Base-by-base conservation (phyloP, 2,329 filamentous ascomycete species). In the Raffaelea arxii region DNA sequence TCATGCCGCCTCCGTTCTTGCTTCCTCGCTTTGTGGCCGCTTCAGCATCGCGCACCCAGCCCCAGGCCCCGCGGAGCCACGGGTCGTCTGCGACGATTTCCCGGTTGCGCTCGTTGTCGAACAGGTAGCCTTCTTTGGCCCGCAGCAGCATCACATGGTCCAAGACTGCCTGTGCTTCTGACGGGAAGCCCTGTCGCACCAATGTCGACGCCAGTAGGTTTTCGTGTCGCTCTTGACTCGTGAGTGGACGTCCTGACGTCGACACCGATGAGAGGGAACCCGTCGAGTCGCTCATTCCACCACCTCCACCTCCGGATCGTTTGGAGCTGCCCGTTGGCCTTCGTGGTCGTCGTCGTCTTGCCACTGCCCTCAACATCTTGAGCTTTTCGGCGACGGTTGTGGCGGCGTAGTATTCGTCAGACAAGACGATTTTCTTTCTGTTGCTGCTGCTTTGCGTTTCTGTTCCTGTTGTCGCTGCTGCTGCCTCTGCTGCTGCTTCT, bases 51-150 rank as follows among this genome's bases (percentile, higher is more conserved):
- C 76, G 72, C 41, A 90, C 71, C 72, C 85, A 86, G 41, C 79
- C 76, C 87, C 87, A 94, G n/a, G 86, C 67, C 47, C 85, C 82
- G 48, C 80, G 74, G n/a, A 91, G 68, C 77, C 84, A 86, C 25
- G 76, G 77, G 56, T 90, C 82, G 50, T 87, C 84, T 6, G 72
- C 68, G 1, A 85, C 73, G n/a, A 90, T 74, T 6, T 72, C 65
- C 51, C 75, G 74, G 56, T 92, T 92, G 41, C 68, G 74, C 16
- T 65, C 63, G 49, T 78, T 80, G 55, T 89, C 69, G 50, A 83
- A 81, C 1, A 82, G 63, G 51, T 83, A 84, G 46, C 70, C 74
- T 54, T 79, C 77, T 51, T 75, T 75, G 7, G 78, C 76, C 16
- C 80, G 74, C 32, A 77, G 62, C 10, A 82, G 62, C 69, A 80